Percentiles rank a stretch among this genome's conserved stretches.
Evolutionary conservation across 331 rosid species (phyloP).

Genomic region (Malus hybrid): DNA sequence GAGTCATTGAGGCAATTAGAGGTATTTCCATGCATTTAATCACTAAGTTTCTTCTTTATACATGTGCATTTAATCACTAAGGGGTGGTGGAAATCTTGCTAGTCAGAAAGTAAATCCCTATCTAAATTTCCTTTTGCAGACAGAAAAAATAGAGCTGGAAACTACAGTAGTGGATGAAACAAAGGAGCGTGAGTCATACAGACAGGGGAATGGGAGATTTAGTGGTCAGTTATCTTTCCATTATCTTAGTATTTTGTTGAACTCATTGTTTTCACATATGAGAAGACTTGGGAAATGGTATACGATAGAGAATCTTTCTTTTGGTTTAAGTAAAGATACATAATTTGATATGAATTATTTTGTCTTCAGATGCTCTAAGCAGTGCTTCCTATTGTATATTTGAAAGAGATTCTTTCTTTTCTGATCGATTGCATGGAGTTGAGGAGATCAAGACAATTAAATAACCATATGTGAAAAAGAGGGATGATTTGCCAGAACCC

Average conservation of each 20-base stretch:
- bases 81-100: not conserved
- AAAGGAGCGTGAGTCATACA: slow-evolving; percentile 89
- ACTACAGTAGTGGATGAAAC: slow-evolving; percentile 97
- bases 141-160: slow-evolving; percentile 97
- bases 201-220: slow-evolving; percentile 83
- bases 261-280: not conserved
- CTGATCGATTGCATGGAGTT: slow-evolving; percentile 52
- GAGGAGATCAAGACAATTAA: slow-evolving; percentile 52
- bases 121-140: slow-evolving; percentile 37
- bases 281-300: slow-evolving; percentile 35
- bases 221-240: slow-evolving; percentile 65
- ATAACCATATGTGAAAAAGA: slow-evolving; percentile 78
- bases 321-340: slow-evolving; percentile 30
- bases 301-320: slow-evolving; percentile 42
- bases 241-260: not conserved
- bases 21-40: slow-evolving; percentile 34
- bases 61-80: not conserved
- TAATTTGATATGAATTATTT: slow-evolving; percentile 71
- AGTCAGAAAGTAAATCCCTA: not conserved
- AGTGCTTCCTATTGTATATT: slow-evolving; percentile 71
- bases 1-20: slow-evolving; percentile 81
- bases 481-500: slow-evolving; percentile 90
- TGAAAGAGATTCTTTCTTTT: slow-evolving; percentile 52
- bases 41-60: not conserved
- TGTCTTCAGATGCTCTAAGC: slow-evolving; percentile 73